These are phyloP conservation scores for Aquilaria malaccensis DNA, from an alignment of 345 rosid genomes.

Conservation along the genomic window DNA sequence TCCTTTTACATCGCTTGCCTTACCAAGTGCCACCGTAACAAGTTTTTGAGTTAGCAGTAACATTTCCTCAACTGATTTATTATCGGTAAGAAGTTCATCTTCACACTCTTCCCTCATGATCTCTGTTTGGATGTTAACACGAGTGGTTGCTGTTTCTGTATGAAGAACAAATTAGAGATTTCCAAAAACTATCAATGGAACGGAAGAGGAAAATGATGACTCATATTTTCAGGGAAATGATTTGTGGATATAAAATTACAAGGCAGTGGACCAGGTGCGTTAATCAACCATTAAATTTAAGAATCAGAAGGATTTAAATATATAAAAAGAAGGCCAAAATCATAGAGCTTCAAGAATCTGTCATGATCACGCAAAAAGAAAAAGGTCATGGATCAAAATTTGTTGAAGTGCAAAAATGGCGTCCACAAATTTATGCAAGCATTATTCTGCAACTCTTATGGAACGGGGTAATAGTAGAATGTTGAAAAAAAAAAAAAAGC, in stretches of 20 bases:
- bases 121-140: slow-evolving; percentile 12
- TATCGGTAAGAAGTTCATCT: slow-evolving; percentile 19
- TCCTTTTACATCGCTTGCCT: slow-evolving; percentile 56
- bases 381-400: no score
- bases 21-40: slow-evolving; percentile 50
- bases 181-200: slow-evolving; percentile 3
- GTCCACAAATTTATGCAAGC: slow-evolving; percentile 29
- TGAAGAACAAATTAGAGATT: slow-evolving; percentile 15
- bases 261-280: slow-evolving; percentile 68
- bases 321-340: slow-evolving; percentile 27
- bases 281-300: slow-evolving; percentile 20
- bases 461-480: no score
- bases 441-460: slow-evolving; percentile 22
- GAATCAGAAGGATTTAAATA: slow-evolving; percentile 15
- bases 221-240: slow-evolving; percentile 5
- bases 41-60: slow-evolving; percentile 56
- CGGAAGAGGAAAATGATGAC: slow-evolving; percentile 17
- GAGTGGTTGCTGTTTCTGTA: slow-evolving; percentile 19
- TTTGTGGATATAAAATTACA: slow-evolving; percentile 24
- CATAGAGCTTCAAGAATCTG: slow-evolving; percentile 51
- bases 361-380: slow-evolving; percentile 27
- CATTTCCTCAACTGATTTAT: slow-evolving; percentile 64
- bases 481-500: no score
- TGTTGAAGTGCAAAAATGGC: no score
- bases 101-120: slow-evolving; percentile 45